Percentiles rank a stretch among this genome's conserved stretches.
phyloP scores from a whole-genome alignment of 2,329 filamentous ascomycete species.

The Graphiopsis chlorocephala region DNA sequence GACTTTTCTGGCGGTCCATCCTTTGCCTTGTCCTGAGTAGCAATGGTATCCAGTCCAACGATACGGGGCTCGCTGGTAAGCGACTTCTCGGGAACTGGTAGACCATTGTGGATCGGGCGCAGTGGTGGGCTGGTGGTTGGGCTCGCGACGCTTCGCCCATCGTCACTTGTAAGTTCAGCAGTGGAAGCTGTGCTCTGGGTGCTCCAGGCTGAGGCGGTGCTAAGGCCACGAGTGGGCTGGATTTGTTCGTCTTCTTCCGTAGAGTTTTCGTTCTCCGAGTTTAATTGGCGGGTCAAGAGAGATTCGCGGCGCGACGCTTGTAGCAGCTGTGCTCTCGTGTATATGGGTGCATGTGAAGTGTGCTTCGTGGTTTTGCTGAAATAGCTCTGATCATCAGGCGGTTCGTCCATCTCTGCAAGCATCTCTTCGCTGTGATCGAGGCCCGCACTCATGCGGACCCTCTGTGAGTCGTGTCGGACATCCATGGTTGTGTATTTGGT shows the following conservation, averaged over 20 bases:
- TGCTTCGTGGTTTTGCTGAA: constrained; percentile 26
- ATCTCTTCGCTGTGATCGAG: constrained; percentile 55
- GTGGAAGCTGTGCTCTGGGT: constrained; percentile 79
- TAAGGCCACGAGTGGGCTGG: constrained; percentile 41
- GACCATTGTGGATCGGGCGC: constrained; percentile 48
- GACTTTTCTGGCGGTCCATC: constrained; percentile 48
- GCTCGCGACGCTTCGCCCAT: constrained; percentile 70
- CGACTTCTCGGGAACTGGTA: constrained; percentile 39
- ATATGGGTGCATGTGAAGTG: constrained; percentile 27
- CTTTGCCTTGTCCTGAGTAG: constrained; percentile 28
- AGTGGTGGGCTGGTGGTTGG: constrained; percentile 83
- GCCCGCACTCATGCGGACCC: constrained; percentile 17
- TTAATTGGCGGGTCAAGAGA: constrained; percentile 80
- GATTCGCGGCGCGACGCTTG: constrained; percentile 66
- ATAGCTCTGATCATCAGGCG: constrained; percentile 61
- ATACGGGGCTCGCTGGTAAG: constrained; percentile 10
- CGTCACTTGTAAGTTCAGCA: constrained; percentile 91
- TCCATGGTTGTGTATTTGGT: constrained; percentile 21
- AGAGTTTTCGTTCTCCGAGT: constrained; percentile 50
- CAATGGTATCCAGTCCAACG: constrained; percentile 25
- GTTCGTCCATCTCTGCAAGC: constrained; percentile 78
- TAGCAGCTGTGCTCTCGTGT: constrained; percentile 48
- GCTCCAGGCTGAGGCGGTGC: constrained; percentile 68
- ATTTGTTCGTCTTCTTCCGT: constrained; percentile 33
- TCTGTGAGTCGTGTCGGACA: constrained; percentile 19